A percentile compares a stretch with the other conserved stretches of the same genome.
Conservation (phyloP, 1,139 yeast species). For the Meyerozyma smithsonii region DNA sequence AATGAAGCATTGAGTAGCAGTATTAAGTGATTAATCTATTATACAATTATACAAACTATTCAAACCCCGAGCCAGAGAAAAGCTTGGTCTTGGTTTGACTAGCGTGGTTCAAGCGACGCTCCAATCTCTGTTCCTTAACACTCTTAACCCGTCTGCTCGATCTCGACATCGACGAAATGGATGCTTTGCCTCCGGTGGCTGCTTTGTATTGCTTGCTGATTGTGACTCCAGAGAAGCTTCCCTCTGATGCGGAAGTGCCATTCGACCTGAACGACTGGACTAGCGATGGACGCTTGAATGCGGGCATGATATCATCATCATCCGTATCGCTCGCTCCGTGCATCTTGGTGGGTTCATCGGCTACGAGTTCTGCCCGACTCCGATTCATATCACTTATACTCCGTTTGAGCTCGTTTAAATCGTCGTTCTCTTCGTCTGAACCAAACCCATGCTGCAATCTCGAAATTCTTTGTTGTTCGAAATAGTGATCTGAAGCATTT, state of each 20-base stretch:
- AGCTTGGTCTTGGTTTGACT: conserved; percentile 16
- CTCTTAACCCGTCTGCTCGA: conserved; percentile 19
- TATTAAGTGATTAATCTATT: conserved; percentile 2
- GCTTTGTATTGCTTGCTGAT: conserved; percentile 52
- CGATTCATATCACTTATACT: conserved; percentile 12
- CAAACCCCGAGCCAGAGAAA: conserved; percentile 19
- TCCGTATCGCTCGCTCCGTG: conserved; percentile 24
- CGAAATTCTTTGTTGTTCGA: conserved; percentile 28
- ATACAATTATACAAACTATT: conserved; percentile 8
- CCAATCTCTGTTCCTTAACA: conserved; percentile 25
- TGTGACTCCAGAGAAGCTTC: conserved; percentile 50
- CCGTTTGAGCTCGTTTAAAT: conserved; percentile 42
- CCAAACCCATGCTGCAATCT: conserved; percentile 33
- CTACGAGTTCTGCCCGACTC: conserved; percentile 10
- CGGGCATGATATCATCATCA: conserved; percentile 34
- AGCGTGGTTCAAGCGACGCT: conserved; percentile 20
- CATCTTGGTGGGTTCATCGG: conserved; percentile 14
- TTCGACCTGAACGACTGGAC: conserved; percentile 42
- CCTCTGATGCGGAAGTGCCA: conserved; percentile 24
- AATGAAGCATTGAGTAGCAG: conserved; percentile 26
- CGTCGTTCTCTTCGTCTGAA: conserved; percentile 39
- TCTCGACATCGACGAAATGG: conserved; percentile 52
- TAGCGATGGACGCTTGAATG: conserved; percentile 45
- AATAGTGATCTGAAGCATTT: conserved; percentile 32
- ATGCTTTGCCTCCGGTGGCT: conserved; percentile 55